These are phyloP conservation scores for Dalbergia oliveri DNA, from an alignment of 306 rosid genomes.

Conservation along the genomic window DNA sequence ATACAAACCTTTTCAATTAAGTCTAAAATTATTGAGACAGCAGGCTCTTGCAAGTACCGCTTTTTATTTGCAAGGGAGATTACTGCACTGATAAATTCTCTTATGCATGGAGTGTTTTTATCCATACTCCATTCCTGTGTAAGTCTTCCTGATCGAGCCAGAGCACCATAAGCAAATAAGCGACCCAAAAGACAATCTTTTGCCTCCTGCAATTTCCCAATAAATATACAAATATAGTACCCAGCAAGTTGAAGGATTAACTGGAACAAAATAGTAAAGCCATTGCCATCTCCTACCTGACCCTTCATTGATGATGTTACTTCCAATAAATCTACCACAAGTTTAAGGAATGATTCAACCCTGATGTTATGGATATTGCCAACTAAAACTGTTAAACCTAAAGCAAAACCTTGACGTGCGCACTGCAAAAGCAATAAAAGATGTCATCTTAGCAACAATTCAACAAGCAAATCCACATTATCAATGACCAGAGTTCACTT, in stretches of 20 bases:
- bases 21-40: constrained; percentile 74
- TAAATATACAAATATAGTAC: constrained; percentile 29
- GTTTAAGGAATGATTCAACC: constrained; percentile 84
- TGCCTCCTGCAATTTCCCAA: constrained; percentile 75
- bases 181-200: constrained; percentile 92
- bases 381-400: constrained; percentile 71
- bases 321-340: constrained; percentile 76
- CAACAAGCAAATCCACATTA: constrained; percentile 14
- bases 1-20: constrained; percentile 75
- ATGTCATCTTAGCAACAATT: constrained; percentile 17
- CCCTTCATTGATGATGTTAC: constrained; percentile 96
- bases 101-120: constrained; percentile 59
- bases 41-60: constrained; percentile 96
- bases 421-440: constrained; percentile 70
- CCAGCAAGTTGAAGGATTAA: constrained; percentile 25
- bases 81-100: constrained; percentile 68
- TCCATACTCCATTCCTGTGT: constrained; percentile 64
- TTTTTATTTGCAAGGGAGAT: constrained; percentile 79
- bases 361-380: constrained; percentile 58
- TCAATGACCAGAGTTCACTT: not conserved
- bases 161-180: constrained; percentile 91
- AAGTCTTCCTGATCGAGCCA: constrained; percentile 86
- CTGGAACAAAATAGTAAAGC: constrained; percentile 14
- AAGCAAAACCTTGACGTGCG: constrained; percentile 93
- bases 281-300: constrained; percentile 66